Conservation (phyloP, 345 rosid species). For the Gynandropsis gynandra region DNA sequence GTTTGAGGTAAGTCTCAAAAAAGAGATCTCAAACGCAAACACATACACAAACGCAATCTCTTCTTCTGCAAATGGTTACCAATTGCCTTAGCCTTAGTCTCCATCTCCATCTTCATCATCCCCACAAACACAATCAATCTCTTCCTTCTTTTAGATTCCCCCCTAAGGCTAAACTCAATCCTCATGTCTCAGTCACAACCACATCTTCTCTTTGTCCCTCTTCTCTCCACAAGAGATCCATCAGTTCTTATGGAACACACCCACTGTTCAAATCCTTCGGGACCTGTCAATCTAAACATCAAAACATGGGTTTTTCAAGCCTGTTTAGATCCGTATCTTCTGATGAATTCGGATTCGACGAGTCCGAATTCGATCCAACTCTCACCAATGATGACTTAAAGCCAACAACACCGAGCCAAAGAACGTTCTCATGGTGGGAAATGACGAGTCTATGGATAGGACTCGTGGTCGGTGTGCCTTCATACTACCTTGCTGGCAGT, state of each 20-base stretch:
- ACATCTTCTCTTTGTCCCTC: background rate
- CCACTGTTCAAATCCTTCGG: constrained; percentile 12
- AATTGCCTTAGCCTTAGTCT: constrained; percentile 40
- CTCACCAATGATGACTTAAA: constrained; percentile 85
- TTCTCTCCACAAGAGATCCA: constrained; percentile 11
- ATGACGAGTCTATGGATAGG: constrained; percentile 97
- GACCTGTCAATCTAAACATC: background rate
- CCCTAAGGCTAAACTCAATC: constrained; percentile 14
- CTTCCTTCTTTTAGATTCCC: constrained; percentile 15
- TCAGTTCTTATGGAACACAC: constrained; percentile 7
- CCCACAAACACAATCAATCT: constrained; percentile 21
- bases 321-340: constrained; percentile 27
- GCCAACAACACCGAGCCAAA: constrained; percentile 47
- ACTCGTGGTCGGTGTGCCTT: constrained; percentile 88
- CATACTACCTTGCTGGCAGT: constrained; percentile 85
- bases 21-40: constrained; percentile 20
- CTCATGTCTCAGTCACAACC: constrained; percentile 21
- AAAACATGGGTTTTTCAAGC: constrained; percentile 5
- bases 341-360: constrained; percentile 21
- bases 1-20: constrained; percentile 13
- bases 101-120: constrained; percentile 34
- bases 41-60: constrained; percentile 29
- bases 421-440: constrained; percentile 67
- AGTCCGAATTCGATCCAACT: constrained; percentile 41
- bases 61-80: constrained; percentile 42